Base-by-base conservation (phyloP, 2,329 filamentous ascomycete species). In the Nigrospora osmanthi region DNA sequence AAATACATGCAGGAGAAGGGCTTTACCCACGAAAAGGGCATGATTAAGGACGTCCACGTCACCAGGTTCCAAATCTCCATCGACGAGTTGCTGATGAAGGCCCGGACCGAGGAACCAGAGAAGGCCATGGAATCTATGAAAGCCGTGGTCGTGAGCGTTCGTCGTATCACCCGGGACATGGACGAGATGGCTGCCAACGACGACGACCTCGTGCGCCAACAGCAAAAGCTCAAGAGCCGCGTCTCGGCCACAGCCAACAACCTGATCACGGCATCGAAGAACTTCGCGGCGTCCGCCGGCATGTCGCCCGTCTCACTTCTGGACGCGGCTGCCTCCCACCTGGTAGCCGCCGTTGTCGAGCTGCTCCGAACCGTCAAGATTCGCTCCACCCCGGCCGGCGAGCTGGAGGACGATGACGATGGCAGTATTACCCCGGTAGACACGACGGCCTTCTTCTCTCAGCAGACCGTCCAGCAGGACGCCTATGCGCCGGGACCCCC, bases 201-300 rank as follows among this genome's bases (percentile, higher is more conserved):
- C 49, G 77, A 77, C 33, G 71, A 78, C 14, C 50, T 72, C 28
- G 63, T 68, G 34, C 76, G 80, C 51, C 71, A 83, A 50, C 80
- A 81, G 52, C 70, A 73, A 28, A 89, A 84, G 62, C 75, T 94
- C 49, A 94, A 88, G 65, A 77, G 80, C 41, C 84, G 85, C 47
- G 85, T 97, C 3, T 94, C 89, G n/a, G 85, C 85, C 3, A 95
- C 91, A 1, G 90, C 93, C 40, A 97, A 97, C 71, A 93, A 91
- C 58, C 73, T 98, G 47, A 96, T 97, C 57, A 97, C 91, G 3
- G 89, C 91, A 1, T 85, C 88, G 32, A 95, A 94, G 69, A 95
- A 95, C 59, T 95, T 93, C 63, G 84, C 87, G 32, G 77, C 80
- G 11, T 83, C 89, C 1, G 82, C 80, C 16, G 93, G 93, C 30